Evolutionary conservation across 179 eudicot species (phyloP).

Genomic region (Sideroxylon spinosum): DNA sequence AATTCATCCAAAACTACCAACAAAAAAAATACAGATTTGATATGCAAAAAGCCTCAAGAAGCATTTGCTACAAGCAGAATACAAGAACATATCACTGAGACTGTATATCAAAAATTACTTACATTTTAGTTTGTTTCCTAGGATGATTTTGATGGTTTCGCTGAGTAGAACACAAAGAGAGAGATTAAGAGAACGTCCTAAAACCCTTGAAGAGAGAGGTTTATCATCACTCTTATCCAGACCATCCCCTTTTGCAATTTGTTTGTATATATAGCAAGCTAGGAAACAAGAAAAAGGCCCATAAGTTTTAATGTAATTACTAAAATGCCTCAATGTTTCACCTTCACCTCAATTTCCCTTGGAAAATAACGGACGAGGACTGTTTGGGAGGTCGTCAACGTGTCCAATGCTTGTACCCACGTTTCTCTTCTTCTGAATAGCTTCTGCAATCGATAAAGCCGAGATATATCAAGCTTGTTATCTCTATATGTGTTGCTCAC

Average conservation of each 20-base stretch:
- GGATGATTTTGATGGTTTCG: not conserved
- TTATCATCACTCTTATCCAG: conserved; percentile 7
- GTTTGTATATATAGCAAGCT: not conserved
- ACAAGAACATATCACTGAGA: not conserved
- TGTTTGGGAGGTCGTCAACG: conserved; percentile 20
- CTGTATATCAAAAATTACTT: not conserved
- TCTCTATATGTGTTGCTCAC: not conserved
- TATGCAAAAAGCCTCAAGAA: not conserved
- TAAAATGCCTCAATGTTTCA: not conserved
- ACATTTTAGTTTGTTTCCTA: not conserved
- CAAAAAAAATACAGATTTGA: not conserved
- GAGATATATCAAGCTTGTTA: not conserved
- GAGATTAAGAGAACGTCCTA: not conserved
- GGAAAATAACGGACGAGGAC: conserved; percentile 1
- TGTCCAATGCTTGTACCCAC: conserved; percentile 29
- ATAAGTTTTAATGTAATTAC: not conserved
- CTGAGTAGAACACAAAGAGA: not conserved
- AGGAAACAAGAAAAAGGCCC: not conserved
- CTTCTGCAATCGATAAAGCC: not conserved
- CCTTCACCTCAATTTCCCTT: not conserved
- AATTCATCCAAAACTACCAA: not conserved
- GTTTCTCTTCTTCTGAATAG: not conserved
- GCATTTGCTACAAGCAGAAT: not conserved
- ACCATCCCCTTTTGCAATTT: not conserved
- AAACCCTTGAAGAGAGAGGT: conserved; percentile 17